phyloP scores from a whole-genome alignment of 306 rosid genomes.

The Trifolium dubium region DNA sequence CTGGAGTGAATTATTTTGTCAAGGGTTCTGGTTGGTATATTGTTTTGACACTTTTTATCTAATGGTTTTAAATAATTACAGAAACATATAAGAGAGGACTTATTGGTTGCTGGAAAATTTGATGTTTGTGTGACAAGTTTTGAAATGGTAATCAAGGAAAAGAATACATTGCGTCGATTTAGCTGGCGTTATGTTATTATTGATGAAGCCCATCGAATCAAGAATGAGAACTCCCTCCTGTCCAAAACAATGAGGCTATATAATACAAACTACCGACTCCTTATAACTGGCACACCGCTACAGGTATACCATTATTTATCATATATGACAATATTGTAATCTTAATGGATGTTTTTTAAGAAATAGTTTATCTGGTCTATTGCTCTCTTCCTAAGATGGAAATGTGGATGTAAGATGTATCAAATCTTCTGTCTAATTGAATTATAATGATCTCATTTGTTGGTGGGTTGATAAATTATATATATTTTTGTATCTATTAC shows the following conservation, averaged over 20 bases:
- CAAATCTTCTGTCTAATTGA: conserved; percentile 13
- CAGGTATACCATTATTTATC: conserved; percentile 63
- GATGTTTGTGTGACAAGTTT: conserved; percentile 97
- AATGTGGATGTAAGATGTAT: conserved; percentile 5
- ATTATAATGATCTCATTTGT: not conserved
- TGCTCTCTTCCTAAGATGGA: conserved; percentile 8
- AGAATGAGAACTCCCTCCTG: conserved; percentile 95
- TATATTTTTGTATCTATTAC: not conserved
- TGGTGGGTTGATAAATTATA: not conserved
- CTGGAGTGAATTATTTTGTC: conserved; percentile 23
- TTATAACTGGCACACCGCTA: conserved; percentile 95
- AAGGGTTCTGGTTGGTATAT: not conserved
- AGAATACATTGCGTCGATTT: conserved; percentile 78
- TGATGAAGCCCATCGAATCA: conserved; percentile 97
- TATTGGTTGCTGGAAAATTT: conserved; percentile 93
- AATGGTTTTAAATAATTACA: conserved; percentile 45
- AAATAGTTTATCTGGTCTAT: not conserved
- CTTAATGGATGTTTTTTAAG: not conserved
- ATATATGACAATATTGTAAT: conserved; percentile 14
- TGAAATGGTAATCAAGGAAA: conserved; percentile 99
- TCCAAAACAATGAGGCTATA: conserved; percentile 96
- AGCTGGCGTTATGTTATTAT: conserved; percentile 97
- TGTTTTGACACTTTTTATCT: conserved; percentile 9
- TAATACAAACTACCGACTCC: conserved; percentile 86
- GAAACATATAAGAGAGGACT: conserved; percentile 82